A percentile compares a stretch with the other conserved stretches of the same genome.
These are phyloP conservation scores for Aspergillus bertholletiae DNA, from an alignment of 495 filamentous ascomycete genomes.

Conservation along the genomic window DNA sequence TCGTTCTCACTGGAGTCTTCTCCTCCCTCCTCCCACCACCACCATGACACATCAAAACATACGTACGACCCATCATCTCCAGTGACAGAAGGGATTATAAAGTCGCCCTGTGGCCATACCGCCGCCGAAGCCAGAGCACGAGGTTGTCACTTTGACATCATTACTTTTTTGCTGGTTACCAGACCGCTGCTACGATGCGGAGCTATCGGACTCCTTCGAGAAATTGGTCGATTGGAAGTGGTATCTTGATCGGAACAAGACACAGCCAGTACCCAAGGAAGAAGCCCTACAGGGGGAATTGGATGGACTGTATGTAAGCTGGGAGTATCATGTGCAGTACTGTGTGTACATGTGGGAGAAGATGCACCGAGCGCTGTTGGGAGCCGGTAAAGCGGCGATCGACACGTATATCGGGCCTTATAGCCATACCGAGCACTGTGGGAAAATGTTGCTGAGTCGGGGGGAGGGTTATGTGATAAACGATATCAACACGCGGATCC, in stretches of 20 bases:
- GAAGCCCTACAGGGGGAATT: conserved; percentile 10
- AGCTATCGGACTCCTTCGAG: conserved; percentile 2
- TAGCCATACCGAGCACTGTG: conserved; percentile 24
- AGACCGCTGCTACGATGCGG: conserved; percentile 10
- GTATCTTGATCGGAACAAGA: conserved; percentile 10
- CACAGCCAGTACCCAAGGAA: conserved; percentile 4
- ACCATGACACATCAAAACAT: conserved; percentile 3
- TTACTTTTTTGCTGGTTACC: conserved; percentile 15
- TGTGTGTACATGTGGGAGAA: conserved; percentile 34
- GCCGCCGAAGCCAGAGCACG: conserved; percentile 10
- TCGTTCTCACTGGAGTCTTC: conserved; percentile 1
- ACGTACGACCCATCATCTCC: too few relatives aligned
- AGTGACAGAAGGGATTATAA: conserved; percentile 1
- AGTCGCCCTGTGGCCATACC: conserved; percentile 5
- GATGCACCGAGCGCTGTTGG: conserved; percentile 23
- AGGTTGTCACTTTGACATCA: conserved; percentile 14
- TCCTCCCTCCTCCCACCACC: background rate
- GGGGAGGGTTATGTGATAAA: conserved; percentile 1
- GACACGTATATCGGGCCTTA: conserved; percentile 19
- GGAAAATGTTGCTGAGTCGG: conserved; percentile 11
- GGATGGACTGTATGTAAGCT: conserved; percentile 22
- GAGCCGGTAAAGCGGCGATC: background rate
- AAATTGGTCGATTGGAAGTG: conserved; percentile 13
- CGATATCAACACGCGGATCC: conserved; percentile 3
- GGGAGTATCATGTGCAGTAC: conserved; percentile 31